Percentiles rank a stretch among this genome's conserved stretches.
These are phyloP conservation scores for Tephrocybe sp. DNA, from an alignment of 768 basidiomycete genomes.

Conservation along the genomic window DNA sequence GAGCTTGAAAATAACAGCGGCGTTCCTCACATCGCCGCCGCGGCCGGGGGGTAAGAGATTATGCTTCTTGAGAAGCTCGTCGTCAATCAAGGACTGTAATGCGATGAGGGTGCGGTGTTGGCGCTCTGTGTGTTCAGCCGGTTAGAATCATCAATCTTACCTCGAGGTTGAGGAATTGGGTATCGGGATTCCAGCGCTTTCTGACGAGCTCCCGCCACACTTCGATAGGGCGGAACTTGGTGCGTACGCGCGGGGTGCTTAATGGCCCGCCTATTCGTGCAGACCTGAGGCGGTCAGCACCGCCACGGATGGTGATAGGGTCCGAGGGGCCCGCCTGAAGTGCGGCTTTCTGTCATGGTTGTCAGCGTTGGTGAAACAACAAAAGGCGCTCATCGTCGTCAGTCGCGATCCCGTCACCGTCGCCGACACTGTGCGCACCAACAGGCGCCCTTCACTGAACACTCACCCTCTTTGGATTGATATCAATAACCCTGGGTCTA, in stretches of 20 bases:
- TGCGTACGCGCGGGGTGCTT: neutral
- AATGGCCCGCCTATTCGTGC: slow-evolving; percentile 4
- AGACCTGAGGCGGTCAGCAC: slow-evolving; percentile 38
- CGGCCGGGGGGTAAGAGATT: slow-evolving; percentile 71
- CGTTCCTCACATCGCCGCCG: slow-evolving; percentile 62
- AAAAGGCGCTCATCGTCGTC: neutral
- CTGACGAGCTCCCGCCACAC: slow-evolving; percentile 77
- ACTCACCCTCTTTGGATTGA: slow-evolving; percentile 72
- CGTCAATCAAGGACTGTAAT: slow-evolving; percentile 71
- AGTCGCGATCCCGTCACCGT: too few species aligned
- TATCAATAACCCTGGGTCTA: slow-evolving; percentile 61
- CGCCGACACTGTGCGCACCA: too few species aligned
- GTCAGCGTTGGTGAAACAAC: neutral
- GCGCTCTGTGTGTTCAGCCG: neutral
- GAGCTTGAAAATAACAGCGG: slow-evolving; percentile 87
- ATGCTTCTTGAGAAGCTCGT: slow-evolving; percentile 72
- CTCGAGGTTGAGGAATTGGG: slow-evolving; percentile 78
- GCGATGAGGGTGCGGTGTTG: slow-evolving; percentile 16
- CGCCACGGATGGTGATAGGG: slow-evolving; percentile 64
- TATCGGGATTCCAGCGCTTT: slow-evolving; percentile 68
- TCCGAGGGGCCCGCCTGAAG: slow-evolving; percentile 46
- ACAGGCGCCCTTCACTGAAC: slow-evolving; percentile 13
- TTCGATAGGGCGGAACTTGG: slow-evolving; percentile 46
- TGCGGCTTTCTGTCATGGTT: slow-evolving; percentile 26
- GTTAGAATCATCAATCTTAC: slow-evolving; percentile 44